Percentiles rank a stretch among this genome's conserved stretches.
These are phyloP conservation scores for Malbranchea cinnamomea DNA, from an alignment of 2,329 filamentous ascomycete genomes.

Conservation along the genomic window DNA sequence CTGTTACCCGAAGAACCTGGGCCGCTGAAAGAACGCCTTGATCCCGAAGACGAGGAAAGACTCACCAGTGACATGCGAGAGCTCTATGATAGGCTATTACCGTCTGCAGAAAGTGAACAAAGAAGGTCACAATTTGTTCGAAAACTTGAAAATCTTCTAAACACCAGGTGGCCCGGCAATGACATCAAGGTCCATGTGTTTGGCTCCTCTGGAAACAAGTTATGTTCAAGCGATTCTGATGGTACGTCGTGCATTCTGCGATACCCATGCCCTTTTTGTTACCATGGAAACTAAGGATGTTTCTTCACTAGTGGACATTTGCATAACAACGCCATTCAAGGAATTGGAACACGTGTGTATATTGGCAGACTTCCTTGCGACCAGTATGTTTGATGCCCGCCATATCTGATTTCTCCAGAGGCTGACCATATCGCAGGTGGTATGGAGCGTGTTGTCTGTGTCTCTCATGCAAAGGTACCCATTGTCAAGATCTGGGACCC, in stretches of 20 bases:
- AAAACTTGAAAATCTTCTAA: slow-evolving; percentile 79
- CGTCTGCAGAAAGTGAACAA: slow-evolving; percentile 62
- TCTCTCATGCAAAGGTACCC: slow-evolving; percentile 86
- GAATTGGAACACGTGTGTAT: slow-evolving; percentile 80
- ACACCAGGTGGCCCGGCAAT: slow-evolving; percentile 79
- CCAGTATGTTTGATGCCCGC: slow-evolving; percentile 45
- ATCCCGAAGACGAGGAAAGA: slow-evolving; percentile 56
- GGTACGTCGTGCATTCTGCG: slow-evolving; percentile 39
- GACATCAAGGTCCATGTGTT: slow-evolving; percentile 86
- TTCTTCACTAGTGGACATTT: slow-evolving; percentile 70
- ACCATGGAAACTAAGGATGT: background rate
- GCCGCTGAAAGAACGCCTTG: slow-evolving; percentile 54
- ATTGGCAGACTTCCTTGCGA: slow-evolving; percentile 71
- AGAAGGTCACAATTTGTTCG: slow-evolving; percentile 61
- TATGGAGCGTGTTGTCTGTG: slow-evolving; percentile 92
- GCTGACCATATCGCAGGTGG: slow-evolving; percentile 46
- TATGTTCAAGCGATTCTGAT: slow-evolving; percentile 93
- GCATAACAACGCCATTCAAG: slow-evolving; percentile 83
- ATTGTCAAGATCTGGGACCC: slow-evolving; percentile 99
- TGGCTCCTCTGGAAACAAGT: slow-evolving; percentile 90
- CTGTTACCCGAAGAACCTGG: slow-evolving; percentile 55
- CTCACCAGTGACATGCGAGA: slow-evolving; percentile 72
- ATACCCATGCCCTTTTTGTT: background rate
- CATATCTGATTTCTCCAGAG: slow-evolving; percentile 8
- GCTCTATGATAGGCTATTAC: slow-evolving; percentile 72